Percentiles rank a stretch among this genome's conserved stretches.
These are phyloP conservation scores for Solanum microdontum DNA, from an alignment of 257 asterid species.

Conservation along the genomic window DNA sequence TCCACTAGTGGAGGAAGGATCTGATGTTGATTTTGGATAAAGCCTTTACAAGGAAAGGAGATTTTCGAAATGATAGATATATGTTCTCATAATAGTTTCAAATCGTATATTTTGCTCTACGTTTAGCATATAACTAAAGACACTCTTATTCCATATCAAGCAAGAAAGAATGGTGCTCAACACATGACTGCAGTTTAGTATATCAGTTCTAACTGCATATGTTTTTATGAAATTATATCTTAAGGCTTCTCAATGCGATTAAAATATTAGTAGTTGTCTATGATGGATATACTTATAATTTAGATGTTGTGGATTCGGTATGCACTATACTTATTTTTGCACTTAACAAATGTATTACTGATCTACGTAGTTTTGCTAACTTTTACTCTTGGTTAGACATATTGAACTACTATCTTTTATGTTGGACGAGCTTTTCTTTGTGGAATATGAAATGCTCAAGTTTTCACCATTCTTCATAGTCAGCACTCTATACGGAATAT, in stretches of 20 bases:
- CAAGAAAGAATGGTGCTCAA: constrained; percentile 16
- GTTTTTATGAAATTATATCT: constrained; percentile 76
- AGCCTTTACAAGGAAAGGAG: constrained; percentile 61
- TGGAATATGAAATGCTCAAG: constrained; percentile 76
- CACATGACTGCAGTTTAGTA: constrained; percentile 49
- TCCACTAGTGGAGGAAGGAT: constrained; percentile 62
- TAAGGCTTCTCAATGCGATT: constrained; percentile 75
- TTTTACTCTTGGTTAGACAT: neutral
- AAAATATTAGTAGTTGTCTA: constrained; percentile 27
- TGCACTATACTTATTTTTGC: neutral
- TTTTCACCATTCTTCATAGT: neutral
- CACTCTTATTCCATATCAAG: neutral
- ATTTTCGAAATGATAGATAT: constrained; percentile 63
- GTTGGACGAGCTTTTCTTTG: neutral
- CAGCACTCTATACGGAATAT: too few species aligned
- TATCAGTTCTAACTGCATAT: constrained; percentile 79
- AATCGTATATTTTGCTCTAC: neutral
- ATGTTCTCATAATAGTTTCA: neutral
- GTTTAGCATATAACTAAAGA: neutral
- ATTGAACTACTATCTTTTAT: neutral
- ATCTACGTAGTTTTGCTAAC: neutral
- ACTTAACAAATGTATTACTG: neutral
- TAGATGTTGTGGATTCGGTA: neutral
- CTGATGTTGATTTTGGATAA: constrained; percentile 70
- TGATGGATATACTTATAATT: neutral